phyloP scores from a whole-genome alignment of 2,329 filamentous ascomycete genomes.

The Sphaceloma murrayae region DNA sequence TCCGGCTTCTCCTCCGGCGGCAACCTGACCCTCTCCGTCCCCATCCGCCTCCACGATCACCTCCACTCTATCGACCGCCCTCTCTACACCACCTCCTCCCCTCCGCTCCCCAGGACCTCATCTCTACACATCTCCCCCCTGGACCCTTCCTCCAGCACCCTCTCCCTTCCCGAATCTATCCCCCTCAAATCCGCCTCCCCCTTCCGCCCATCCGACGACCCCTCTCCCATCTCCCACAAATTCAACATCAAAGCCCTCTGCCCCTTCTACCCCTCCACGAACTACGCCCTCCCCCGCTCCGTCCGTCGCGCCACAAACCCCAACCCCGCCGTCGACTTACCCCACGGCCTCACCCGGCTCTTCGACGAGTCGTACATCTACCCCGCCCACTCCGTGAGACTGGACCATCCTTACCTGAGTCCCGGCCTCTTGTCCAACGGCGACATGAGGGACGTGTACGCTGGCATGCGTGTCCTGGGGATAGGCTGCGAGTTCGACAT shows the following conservation, averaged over 20 bases:
- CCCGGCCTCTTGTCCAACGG: slow-evolving; percentile 47
- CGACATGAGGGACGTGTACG: slow-evolving; percentile 47
- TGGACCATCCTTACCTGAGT: slow-evolving; percentile 49
- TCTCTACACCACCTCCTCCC: slow-evolving; percentile 13
- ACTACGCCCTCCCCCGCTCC: slow-evolving; percentile 51
- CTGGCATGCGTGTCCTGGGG: slow-evolving; percentile 46
- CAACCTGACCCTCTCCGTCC: slow-evolving; percentile 54
- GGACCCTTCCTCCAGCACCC: slow-evolving; percentile 1
- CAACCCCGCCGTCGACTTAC: slow-evolving; percentile 44
- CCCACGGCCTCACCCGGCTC: slow-evolving; percentile 42
- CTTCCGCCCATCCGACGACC: slow-evolving; percentile 20
- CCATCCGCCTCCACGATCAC: slow-evolving; percentile 47
- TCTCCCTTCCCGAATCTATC: slow-evolving; percentile 19
- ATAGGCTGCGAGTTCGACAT: slow-evolving; percentile 59
- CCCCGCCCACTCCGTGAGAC: slow-evolving; percentile 36
- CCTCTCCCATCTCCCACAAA: slow-evolving; percentile 19
- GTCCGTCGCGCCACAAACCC: slow-evolving; percentile 48
- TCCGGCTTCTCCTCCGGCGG: slow-evolving; percentile 55
- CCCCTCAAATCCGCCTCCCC: slow-evolving; percentile 15
- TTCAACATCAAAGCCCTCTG: slow-evolving; percentile 48
- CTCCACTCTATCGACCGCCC: slow-evolving; percentile 27
- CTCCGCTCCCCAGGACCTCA: not conserved
- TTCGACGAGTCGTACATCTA: slow-evolving; percentile 44
- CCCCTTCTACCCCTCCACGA: slow-evolving; percentile 54
- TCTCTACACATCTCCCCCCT: slow-evolving; percentile 12